A percentile compares a stretch with the other conserved stretches of the same genome.
Conservation (phyloP, 805 yeast species). For the Blastobotrys robertii region DNA sequence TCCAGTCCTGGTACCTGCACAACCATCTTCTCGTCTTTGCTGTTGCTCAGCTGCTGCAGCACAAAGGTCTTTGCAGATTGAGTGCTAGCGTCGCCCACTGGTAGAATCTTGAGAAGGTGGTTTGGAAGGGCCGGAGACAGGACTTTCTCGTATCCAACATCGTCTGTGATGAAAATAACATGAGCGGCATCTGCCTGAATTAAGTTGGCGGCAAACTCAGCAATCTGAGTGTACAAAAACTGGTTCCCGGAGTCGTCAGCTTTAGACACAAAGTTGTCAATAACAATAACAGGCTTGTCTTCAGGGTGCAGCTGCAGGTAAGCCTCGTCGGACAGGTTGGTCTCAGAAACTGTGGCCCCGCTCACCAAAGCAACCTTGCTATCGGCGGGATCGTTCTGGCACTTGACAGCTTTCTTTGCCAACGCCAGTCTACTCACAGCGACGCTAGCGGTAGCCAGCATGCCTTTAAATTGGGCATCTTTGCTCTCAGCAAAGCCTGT, state of each 20-base stretch:
- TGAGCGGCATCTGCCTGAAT: constrained; percentile 76
- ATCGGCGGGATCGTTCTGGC: background rate
- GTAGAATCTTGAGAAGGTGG: constrained; percentile 68
- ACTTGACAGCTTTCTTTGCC: constrained; percentile 13
- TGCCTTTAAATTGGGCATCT: constrained; percentile 72
- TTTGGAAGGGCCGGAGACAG: constrained; percentile 71
- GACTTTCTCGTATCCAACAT: constrained; percentile 62
- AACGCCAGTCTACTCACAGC: constrained; percentile 62
- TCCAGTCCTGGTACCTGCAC: constrained; percentile 35
- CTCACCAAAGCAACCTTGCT: constrained; percentile 21
- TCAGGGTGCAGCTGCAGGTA: constrained; percentile 79
- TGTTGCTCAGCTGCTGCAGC: constrained; percentile 10
- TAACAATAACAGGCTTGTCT: constrained; percentile 73
- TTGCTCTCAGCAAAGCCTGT: constrained; percentile 79
- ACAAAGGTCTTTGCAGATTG: constrained; percentile 55
- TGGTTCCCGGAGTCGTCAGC: constrained; percentile 39
- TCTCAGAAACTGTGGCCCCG: constrained; percentile 9
- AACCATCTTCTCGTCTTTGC: constrained; percentile 17
- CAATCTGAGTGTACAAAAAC: constrained; percentile 60
- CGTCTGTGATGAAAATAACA: constrained; percentile 80
- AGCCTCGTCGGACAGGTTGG: constrained; percentile 59
- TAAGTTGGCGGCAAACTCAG: constrained; percentile 83
- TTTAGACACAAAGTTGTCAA: constrained; percentile 59
- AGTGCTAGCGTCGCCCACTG: constrained; percentile 72
- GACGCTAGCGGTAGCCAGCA: constrained; percentile 59